A percentile compares a stretch with the other conserved stretches of the same genome.
Conservation (phyloP, 2,329 filamentous ascomycete species). For the Sphaceloma murrayae region DNA sequence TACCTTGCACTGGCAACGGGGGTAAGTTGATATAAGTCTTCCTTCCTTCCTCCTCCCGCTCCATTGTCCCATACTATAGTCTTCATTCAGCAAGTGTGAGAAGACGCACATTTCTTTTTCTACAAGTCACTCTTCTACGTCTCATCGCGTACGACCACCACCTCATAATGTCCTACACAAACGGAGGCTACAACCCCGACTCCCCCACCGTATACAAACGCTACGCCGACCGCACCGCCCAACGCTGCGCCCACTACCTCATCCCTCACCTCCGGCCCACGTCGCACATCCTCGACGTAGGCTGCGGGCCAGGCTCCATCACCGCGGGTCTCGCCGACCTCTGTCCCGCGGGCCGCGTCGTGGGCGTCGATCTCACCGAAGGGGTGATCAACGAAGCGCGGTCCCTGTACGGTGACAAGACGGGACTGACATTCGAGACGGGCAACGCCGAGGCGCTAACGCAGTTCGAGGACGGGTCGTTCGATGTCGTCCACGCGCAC, state of each 20-base stretch:
- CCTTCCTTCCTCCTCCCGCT: too few relatives aligned
- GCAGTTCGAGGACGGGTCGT: slow-evolving; percentile 37
- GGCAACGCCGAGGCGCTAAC: slow-evolving; percentile 35
- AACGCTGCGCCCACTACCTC: slow-evolving; percentile 7
- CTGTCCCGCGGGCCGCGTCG: slow-evolving; percentile 37
- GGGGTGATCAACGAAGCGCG: slow-evolving; percentile 21
- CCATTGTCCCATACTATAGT: too few relatives aligned
- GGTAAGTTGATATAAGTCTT: too few relatives aligned
- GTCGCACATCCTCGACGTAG: slow-evolving; percentile 36
- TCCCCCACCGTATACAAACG: background rate
- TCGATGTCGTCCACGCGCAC: slow-evolving; percentile 52
- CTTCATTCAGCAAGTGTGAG: too few relatives aligned
- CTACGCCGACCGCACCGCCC: slow-evolving; percentile 2
- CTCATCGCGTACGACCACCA: too few relatives aligned
- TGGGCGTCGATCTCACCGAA: slow-evolving; percentile 37
- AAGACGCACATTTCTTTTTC: too few relatives aligned
- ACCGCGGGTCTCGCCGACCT: slow-evolving; percentile 35
- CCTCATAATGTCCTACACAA: slow-evolving; percentile 5
- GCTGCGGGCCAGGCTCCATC: slow-evolving; percentile 42
- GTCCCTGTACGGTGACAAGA: slow-evolving; percentile 28
- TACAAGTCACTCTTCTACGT: too few relatives aligned
- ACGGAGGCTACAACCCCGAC: slow-evolving; percentile 4
- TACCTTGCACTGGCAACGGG: too few relatives aligned
- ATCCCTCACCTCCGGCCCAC: slow-evolving; percentile 1
- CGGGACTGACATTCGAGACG: slow-evolving; percentile 28